These are phyloP conservation scores for Chiua virens DNA, from an alignment of 768 basidiomycete species.

Conservation along the genomic window DNA sequence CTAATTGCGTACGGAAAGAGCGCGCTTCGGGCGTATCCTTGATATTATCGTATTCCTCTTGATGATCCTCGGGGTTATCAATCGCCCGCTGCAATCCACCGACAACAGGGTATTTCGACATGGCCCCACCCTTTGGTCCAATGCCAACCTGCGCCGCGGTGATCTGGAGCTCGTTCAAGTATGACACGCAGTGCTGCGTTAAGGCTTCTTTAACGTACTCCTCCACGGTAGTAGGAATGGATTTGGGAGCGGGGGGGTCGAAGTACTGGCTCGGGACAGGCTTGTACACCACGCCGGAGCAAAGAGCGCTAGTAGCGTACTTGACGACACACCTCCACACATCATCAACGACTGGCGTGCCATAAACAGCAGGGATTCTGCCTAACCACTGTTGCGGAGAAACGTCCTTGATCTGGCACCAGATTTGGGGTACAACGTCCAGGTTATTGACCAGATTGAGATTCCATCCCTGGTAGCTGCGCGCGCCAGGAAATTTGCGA, in stretches of 20 bases:
- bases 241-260: neutral
- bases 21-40: too few species aligned
- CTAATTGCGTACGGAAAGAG: too few species aligned
- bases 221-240: neutral
- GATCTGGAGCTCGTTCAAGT: too few species aligned
- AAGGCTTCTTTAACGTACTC: neutral
- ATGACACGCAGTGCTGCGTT: too few species aligned
- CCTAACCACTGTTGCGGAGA: conserved; percentile 10
- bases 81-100: too few species aligned
- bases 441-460: conserved; percentile 16
- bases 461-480: conserved; percentile 16
- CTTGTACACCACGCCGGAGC: conserved; percentile 1
- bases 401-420: neutral
- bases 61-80: too few species aligned
- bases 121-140: too few species aligned
- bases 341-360: neutral
- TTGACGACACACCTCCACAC: neutral
- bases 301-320: neutral
- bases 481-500: neutral
- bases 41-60: too few species aligned
- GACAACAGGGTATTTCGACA: too few species aligned
- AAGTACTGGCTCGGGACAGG: conserved; percentile 12
- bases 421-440: conserved; percentile 15
- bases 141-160: too few species aligned
- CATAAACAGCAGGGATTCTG: conserved; percentile 15